These are phyloP conservation scores for Entomortierella beljakovae DNA, from an alignment of 192 early-diverging fungal species.

Conservation along the genomic window DNA sequence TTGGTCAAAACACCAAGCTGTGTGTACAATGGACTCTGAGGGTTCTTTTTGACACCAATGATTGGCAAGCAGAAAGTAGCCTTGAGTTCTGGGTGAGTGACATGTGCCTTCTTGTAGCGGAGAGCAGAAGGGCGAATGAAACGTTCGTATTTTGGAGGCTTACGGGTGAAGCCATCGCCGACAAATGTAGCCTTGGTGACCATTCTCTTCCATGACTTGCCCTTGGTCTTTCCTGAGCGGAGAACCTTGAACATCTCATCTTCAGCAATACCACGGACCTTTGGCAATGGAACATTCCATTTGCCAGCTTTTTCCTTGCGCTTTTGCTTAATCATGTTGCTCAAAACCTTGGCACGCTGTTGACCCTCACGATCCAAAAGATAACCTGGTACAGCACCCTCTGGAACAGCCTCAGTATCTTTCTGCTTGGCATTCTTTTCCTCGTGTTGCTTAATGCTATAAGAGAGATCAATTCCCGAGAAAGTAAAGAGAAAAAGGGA, in stretches of 20 bases:
- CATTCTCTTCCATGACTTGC: slow-evolving; percentile 98
- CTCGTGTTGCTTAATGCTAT: slow-evolving; percentile 96
- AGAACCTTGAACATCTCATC: slow-evolving; percentile 99
- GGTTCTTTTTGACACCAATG: slow-evolving; percentile 99
- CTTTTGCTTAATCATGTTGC: slow-evolving; percentile 99
- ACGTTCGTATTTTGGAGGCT: slow-evolving; percentile 99
- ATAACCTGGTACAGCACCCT: slow-evolving; percentile 97
- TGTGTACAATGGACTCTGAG: slow-evolving; percentile 94
- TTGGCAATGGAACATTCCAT: slow-evolving; percentile 97
- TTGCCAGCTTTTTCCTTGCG: slow-evolving; percentile 99
- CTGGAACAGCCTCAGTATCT: slow-evolving; percentile 89
- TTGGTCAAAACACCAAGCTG: slow-evolving; percentile 98
- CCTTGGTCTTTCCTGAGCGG: slow-evolving; percentile 93
- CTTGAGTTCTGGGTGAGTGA: slow-evolving; percentile 98
- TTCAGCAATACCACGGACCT: slow-evolving; percentile 98
- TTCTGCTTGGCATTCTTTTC: slow-evolving; percentile 97
- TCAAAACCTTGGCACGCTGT: slow-evolving; percentile 95
- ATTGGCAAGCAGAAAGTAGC: slow-evolving; percentile 98
- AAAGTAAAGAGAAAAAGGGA: slow-evolving; percentile 1
- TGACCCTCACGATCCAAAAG: slow-evolving; percentile 98
- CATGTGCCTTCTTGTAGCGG: slow-evolving; percentile 98
- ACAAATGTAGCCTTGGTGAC: slow-evolving; percentile 99
- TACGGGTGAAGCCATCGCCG: slow-evolving; percentile 98
- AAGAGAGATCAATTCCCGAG: not conserved
- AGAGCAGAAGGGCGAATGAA: slow-evolving; percentile 98